Percentiles rank a stretch among this genome's conserved stretches.
Evolutionary conservation across 129 eudicot species (phyloP).

Genomic region (Flaveria trinervia): DNA sequence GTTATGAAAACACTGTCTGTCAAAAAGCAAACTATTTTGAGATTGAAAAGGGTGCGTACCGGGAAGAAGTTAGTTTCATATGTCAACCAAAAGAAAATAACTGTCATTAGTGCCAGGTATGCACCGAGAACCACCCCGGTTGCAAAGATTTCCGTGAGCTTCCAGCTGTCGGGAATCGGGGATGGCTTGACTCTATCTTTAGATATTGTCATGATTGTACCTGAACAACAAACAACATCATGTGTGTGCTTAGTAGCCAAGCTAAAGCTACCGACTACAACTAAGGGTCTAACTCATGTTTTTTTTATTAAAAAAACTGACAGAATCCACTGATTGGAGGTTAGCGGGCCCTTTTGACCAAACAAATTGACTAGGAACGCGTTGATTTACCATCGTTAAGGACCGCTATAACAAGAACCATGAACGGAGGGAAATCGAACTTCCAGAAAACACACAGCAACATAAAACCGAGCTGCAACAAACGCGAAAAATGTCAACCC

Average conservation of each 20-base stretch:
- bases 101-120: conserved; percentile 80
- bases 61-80: conserved; percentile 76
- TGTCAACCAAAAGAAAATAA: conserved; percentile 68
- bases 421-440: conserved; percentile 96
- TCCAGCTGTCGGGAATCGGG: conserved; percentile 88
- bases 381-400: conserved; percentile 74
- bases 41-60: conserved; percentile 38
- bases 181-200: conserved; percentile 93
- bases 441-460: conserved; percentile 73
- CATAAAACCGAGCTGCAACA: conserved; percentile 82
- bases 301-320: no score
- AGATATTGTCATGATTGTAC: conserved; percentile 92
- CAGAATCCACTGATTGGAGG: no score
- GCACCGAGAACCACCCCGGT: conserved; percentile 81
- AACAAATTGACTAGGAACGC: neutral
- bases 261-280: neutral
- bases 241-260: neutral
- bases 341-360: neutral
- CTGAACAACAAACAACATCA: conserved; percentile 30
- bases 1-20: neutral
- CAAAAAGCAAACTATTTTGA: neutral
- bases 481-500: conserved; percentile 4
- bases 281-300: no score
- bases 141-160: conserved; percentile 77
- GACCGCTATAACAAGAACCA: conserved; percentile 90